These are phyloP conservation scores for Pythium grandisporangium DNA, from an alignment of 352 stramenopile species.

Conservation along the genomic window DNA sequence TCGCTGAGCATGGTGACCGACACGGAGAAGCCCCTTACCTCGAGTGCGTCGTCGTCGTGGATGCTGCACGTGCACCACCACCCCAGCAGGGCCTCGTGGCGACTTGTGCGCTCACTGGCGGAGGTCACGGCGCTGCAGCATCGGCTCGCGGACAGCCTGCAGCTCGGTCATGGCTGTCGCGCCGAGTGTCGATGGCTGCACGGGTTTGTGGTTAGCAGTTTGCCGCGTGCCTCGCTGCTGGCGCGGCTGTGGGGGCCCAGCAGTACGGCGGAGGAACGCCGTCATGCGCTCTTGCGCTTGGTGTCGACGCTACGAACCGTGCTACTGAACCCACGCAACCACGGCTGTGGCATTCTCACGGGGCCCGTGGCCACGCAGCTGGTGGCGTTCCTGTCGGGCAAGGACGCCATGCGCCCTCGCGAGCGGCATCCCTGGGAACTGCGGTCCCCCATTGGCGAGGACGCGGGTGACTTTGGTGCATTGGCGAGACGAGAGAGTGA, in stretches of 20 bases:
- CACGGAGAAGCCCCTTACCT: too few species aligned
- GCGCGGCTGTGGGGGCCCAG: constrained; percentile 19
- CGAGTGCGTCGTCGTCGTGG: too few species aligned
- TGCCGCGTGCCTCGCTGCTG: constrained; percentile 28
- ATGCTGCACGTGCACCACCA: constrained; percentile 21
- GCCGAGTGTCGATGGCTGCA: constrained; percentile 62
- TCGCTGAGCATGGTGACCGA: constrained; percentile 15
- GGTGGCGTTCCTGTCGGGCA: constrained; percentile 23
- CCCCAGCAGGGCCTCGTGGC: constrained; percentile 13
- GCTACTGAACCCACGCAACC: constrained; percentile 22
- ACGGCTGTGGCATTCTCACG: constrained; percentile 20
- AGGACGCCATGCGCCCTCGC: constrained; percentile 24
- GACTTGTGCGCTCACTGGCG: constrained; percentile 33
- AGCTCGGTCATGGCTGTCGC: constrained; percentile 43
- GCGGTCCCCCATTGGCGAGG: background rate
- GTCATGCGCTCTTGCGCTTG: constrained; percentile 14
- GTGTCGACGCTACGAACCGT: constrained; percentile 28
- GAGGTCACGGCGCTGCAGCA: constrained; percentile 34
- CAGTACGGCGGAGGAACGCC: constrained; percentile 3
- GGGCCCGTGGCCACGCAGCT: constrained; percentile 17
- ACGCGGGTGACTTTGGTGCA: constrained; percentile 1
- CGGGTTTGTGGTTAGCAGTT: constrained; percentile 51
- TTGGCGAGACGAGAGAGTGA: background rate
- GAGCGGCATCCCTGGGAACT: constrained; percentile 6
- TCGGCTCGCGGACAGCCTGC: constrained; percentile 28